Conservation (phyloP, 768 basidiomycete genomes). For the Collybiopsis confluens region DNA sequence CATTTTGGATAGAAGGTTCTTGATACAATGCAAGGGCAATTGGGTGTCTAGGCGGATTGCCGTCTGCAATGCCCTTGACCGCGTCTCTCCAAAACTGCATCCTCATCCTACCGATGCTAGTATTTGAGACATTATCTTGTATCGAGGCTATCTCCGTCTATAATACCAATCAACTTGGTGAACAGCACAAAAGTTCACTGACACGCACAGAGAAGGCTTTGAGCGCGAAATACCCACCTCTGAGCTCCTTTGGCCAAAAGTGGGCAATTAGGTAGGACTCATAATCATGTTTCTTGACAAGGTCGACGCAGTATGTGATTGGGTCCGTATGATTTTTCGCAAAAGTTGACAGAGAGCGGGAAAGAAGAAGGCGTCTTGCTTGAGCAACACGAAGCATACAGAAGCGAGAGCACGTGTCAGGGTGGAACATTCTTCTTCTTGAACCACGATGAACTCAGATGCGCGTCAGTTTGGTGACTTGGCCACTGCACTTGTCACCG, state of each 20-base stretch:
- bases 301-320: constrained; percentile 59
- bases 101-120: constrained; percentile 75
- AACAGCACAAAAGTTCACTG: background rate
- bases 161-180: background rate
- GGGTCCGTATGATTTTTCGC: constrained; percentile 34
- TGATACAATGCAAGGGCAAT: constrained; percentile 70
- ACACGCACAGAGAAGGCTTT: constrained; percentile 78
- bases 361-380: background rate
- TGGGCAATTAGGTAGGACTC: constrained; percentile 70
- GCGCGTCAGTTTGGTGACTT: constrained; percentile 77
- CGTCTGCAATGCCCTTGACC: constrained; percentile 59
- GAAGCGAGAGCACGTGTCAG: background rate
- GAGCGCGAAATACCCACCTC: constrained; percentile 69
- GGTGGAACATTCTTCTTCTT: background rate
- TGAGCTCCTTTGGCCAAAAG: constrained; percentile 64
- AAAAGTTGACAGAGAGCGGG: background rate
- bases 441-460: constrained; percentile 9
- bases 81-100: constrained; percentile 89
- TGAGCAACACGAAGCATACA: background rate
- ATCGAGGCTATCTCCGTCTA: constrained; percentile 61
- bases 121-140: constrained; percentile 71
- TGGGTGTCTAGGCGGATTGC: constrained; percentile 75
- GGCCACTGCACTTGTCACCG: constrained; percentile 81
- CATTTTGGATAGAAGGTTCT: constrained; percentile 34
- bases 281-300: constrained; percentile 79